Evolutionary conservation across 441 rosid genomes (phyloP).

Genomic region (Metrosideros polymorpha): DNA sequence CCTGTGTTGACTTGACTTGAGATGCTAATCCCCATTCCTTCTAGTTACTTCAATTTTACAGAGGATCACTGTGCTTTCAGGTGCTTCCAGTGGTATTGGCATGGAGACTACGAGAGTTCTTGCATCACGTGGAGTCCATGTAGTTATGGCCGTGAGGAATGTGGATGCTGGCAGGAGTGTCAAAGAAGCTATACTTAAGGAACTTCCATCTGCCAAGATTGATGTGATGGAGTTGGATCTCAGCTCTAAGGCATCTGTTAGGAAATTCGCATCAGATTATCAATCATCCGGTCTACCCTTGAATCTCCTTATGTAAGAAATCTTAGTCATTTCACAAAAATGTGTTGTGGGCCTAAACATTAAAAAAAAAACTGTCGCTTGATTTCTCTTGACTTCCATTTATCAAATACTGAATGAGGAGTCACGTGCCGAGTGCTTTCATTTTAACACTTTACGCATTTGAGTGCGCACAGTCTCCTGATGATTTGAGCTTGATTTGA

Average conservation of each 20-base stretch:
- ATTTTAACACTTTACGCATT: background rate
- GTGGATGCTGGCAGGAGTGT: conserved; percentile 1
- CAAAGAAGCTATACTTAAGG: conserved; percentile 7
- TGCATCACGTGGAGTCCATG: conserved; percentile 6
- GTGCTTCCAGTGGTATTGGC: conserved; percentile 11
- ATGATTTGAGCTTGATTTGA: background rate
- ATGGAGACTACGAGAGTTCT: conserved; percentile 9
- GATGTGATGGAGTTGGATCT: conserved; percentile 11
- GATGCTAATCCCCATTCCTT: background rate
- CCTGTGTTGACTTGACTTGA: background rate
- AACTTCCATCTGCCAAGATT: background rate
- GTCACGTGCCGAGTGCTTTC: background rate
- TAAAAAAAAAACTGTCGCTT: background rate
- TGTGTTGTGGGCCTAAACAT: background rate
- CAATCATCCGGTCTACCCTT: conserved; percentile 1
- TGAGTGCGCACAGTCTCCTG: background rate
- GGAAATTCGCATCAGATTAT: conserved; percentile 4
- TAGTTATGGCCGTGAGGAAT: conserved; percentile 10
- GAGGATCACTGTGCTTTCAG: background rate
- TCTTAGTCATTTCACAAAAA: background rate
- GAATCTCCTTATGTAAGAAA: conserved; percentile 5
- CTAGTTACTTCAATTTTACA: background rate
- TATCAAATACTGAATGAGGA: background rate
- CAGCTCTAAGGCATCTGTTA: conserved; percentile 8
- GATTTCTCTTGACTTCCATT: background rate